Percentiles rank a stretch among this genome's conserved stretches.
These are phyloP conservation scores for Simmondsia chinensis DNA, from an alignment of 148 eudicot genomes.

Conservation along the genomic window DNA sequence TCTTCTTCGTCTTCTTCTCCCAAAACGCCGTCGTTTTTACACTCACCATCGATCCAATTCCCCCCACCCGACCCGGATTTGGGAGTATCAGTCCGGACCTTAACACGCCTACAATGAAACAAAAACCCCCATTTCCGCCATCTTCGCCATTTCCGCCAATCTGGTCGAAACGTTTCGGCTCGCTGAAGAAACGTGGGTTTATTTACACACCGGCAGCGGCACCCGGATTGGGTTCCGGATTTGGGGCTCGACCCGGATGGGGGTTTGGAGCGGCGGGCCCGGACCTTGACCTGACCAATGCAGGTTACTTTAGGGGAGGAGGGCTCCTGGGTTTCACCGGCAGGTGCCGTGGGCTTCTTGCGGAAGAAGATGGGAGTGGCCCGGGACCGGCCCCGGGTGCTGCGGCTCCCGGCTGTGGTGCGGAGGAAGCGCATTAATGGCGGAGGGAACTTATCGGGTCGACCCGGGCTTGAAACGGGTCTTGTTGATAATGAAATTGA, in stretches of 20 bases:
- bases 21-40: neutral
- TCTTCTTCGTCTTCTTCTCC: neutral
- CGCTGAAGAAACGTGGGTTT: constrained; percentile 1
- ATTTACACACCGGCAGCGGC: constrained; percentile 16
- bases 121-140: constrained; percentile 34
- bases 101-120: constrained; percentile 29
- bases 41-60: neutral
- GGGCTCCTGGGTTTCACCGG: constrained; percentile 47
- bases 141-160: constrained; percentile 26
- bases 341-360: constrained; percentile 18
- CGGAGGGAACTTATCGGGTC: constrained; percentile 68
- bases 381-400: constrained; percentile 37
- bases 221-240: constrained; percentile 2
- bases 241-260: constrained; percentile 1
- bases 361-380: constrained; percentile 45
- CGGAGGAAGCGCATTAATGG: constrained; percentile 71
- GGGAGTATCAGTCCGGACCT: constrained; percentile 13
- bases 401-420: constrained; percentile 39
- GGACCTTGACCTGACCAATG: constrained; percentile 75
- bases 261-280: constrained; percentile 30
- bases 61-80: constrained; percentile 9
- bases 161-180: constrained; percentile 2
- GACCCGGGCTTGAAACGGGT: constrained; percentile 60
- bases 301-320: constrained; percentile 94
- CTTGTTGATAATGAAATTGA: constrained; percentile 26